Evolutionary conservation across 1,139 yeast species (phyloP), one percentile per base, ranked within the genome.

Genomic region (Citeromyces hawaiiensis): DNA sequence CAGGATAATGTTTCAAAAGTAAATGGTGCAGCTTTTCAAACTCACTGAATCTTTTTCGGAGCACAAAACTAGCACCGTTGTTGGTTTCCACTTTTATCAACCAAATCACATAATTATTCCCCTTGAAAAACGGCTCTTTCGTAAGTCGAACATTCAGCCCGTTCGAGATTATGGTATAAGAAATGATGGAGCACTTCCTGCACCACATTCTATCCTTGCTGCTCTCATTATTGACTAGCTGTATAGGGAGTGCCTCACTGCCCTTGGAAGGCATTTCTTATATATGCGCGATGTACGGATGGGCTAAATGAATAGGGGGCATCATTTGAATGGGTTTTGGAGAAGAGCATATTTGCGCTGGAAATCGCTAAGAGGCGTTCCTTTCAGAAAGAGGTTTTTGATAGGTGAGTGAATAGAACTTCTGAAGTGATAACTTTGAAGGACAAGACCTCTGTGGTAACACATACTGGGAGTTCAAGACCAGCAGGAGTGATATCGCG

Each of bases 391-490:
- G 44, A 62, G 60, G 51, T 75, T 69, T 49, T 74, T 75, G 45
- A 59, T 72, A n/a, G 76, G 51, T 30, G 47, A 43, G 47, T 19
- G 39, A 30, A 18, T 15, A 8, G 21, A 23, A n/a, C 23, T 7
- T n/a, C 19, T 4, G 8, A 3, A 9, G 9, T 11, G 36, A 27
- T 35, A 39, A 39, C 36, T 17, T 25, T 15, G 9, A 19, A 44
- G 66, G 94, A 8, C 83, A 82, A 53, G 94, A 83, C 52, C 63
- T 83, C 15, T 76, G 76, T 38, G 94, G 93, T 4, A 83, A 83
- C 54, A 77, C 91, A 3, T 83, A 78, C 57, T 83, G 94, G 94
- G 94, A 83, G 54, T 77, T 81, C 57, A 66, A 70, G 38, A 51
- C 63, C 9, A 77, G 72, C 45, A 76, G 36, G 6, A 19, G 23